These are phyloP conservation scores for Dipteronia dyeriana DNA, from an alignment of 345 rosid species.

Conservation along the genomic window DNA sequence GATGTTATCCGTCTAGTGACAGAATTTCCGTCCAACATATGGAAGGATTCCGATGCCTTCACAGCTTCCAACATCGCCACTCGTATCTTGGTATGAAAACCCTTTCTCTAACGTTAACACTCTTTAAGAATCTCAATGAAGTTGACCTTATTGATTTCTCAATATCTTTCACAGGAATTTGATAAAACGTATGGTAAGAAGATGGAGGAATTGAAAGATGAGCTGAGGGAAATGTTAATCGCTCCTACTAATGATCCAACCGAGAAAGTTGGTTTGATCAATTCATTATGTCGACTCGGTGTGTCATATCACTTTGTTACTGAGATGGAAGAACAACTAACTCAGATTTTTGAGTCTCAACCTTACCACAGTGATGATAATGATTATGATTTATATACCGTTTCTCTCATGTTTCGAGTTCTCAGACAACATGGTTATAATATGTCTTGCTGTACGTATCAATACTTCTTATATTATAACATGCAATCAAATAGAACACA, in stretches of 20 bases:
- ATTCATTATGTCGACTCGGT: slow-evolving; percentile 9
- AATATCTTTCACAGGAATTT: not conserved
- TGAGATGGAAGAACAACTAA: not conserved
- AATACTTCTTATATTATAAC: no score
- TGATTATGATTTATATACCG: slow-evolving; percentile 8
- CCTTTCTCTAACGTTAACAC: no score
- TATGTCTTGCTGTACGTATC: not conserved
- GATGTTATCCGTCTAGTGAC: not conserved
- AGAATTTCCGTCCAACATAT: not conserved
- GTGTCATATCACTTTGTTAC: slow-evolving; percentile 1
- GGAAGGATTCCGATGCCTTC: not conserved
- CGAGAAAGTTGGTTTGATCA: not conserved
- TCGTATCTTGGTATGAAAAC: not conserved
- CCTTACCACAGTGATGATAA: not conserved
- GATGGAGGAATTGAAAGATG: not conserved
- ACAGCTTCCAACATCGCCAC: not conserved
- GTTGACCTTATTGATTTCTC: no score
- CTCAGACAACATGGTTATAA: slow-evolving; percentile 10
- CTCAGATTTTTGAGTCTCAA: not conserved
- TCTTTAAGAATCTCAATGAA: no score
- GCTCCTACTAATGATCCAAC: not conserved
- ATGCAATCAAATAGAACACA: no score
- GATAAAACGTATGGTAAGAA: not conserved
- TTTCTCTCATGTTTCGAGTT: not conserved
- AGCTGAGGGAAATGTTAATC: not conserved